Conservation (phyloP, 495 filamentous ascomycete genomes). For the Eremomyces bilateralis region DNA sequence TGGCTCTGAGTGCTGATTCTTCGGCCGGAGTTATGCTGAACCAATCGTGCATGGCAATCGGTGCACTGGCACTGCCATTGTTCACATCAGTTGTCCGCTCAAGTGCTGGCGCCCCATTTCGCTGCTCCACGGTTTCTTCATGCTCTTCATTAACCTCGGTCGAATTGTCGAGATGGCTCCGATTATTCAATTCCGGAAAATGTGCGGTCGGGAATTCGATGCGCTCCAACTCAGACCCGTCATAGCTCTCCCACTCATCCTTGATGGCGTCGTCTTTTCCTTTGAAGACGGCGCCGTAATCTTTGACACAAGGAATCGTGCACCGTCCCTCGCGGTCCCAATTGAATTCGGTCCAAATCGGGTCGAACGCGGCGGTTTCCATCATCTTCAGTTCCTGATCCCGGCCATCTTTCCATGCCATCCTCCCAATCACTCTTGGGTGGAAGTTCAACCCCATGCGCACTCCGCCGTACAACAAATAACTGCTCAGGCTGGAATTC, state of each 20-base stretch:
- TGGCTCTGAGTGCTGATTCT: slow-evolving; percentile 16
- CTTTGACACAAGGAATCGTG: slow-evolving; percentile 30
- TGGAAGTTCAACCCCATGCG: slow-evolving; percentile 39
- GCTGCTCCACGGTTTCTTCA: slow-evolving; percentile 8
- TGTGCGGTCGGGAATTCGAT: slow-evolving; percentile 5
- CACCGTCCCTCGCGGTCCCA: slow-evolving; percentile 29
- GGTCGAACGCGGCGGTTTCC: slow-evolving; percentile 34
- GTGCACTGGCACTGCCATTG: not conserved
- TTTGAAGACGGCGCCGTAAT: slow-evolving; percentile 30
- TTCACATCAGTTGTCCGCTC: slow-evolving; percentile 1
- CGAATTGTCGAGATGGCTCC: slow-evolving; percentile 3
- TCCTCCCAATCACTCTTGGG: slow-evolving; percentile 30
- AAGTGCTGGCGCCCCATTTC: slow-evolving; percentile 1
- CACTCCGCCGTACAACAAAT: slow-evolving; percentile 32
- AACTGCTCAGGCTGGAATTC: slow-evolving; percentile 31
- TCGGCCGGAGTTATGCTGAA: slow-evolving; percentile 15
- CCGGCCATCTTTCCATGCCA: slow-evolving; percentile 32
- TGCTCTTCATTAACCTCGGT: slow-evolving; percentile 5
- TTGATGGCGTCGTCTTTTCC: slow-evolving; percentile 19
- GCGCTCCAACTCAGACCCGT: slow-evolving; percentile 17
- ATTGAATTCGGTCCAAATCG: slow-evolving; percentile 36
- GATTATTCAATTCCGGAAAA: slow-evolving; percentile 7
- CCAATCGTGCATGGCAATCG: slow-evolving; percentile 8
- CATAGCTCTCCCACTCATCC: slow-evolving; percentile 32
- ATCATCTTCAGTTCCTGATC: slow-evolving; percentile 32